Percentiles rank a stretch among this genome's conserved stretches.
Conservation (phyloP, 2,329 filamentous ascomycete species). For the Plectosphaerella cucumerina region DNA sequence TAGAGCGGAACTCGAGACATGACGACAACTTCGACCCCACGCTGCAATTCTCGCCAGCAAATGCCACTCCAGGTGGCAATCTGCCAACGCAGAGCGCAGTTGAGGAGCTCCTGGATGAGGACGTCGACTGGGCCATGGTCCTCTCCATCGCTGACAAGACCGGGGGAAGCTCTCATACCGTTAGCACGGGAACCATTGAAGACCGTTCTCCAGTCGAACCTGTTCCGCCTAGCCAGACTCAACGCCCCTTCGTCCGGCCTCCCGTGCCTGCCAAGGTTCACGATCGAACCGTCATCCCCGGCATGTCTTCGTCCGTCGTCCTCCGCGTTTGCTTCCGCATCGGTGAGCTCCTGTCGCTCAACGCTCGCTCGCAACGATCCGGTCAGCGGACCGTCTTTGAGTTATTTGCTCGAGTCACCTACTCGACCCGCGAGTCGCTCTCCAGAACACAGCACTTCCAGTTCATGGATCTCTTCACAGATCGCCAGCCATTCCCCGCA, state of each 20-base stretch:
- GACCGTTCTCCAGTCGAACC: neutral
- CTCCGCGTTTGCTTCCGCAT: slow-evolving; percentile 62
- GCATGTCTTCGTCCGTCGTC: slow-evolving; percentile 39
- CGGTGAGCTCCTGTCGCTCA: slow-evolving; percentile 52
- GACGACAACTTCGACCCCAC: slow-evolving; percentile 29
- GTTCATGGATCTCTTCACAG: slow-evolving; percentile 59
- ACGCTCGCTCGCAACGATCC: slow-evolving; percentile 23
- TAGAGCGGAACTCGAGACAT: slow-evolving; percentile 27
- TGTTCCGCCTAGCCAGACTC: neutral
- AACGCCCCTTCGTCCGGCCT: slow-evolving; percentile 43
- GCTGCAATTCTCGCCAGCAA: slow-evolving; percentile 28
- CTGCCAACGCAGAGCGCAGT: neutral
- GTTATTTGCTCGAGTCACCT: slow-evolving; percentile 57
- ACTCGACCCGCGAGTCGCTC: slow-evolving; percentile 49
- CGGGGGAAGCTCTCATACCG: neutral
- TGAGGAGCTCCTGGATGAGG: slow-evolving; percentile 28
- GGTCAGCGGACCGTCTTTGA: slow-evolving; percentile 48
- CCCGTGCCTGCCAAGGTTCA: slow-evolving; percentile 44
- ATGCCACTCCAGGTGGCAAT: slow-evolving; percentile 5
- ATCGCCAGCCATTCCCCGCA: slow-evolving; percentile 43
- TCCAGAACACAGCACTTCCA: slow-evolving; percentile 55
- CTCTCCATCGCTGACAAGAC: neutral
- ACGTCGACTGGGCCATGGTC: slow-evolving; percentile 36
- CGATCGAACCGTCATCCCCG: slow-evolving; percentile 50
- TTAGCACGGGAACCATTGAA: slow-evolving; percentile 14